These are phyloP conservation scores for Leccinum barrowsii DNA, from an alignment of 768 basidiomycete species.

Conservation along the genomic window DNA sequence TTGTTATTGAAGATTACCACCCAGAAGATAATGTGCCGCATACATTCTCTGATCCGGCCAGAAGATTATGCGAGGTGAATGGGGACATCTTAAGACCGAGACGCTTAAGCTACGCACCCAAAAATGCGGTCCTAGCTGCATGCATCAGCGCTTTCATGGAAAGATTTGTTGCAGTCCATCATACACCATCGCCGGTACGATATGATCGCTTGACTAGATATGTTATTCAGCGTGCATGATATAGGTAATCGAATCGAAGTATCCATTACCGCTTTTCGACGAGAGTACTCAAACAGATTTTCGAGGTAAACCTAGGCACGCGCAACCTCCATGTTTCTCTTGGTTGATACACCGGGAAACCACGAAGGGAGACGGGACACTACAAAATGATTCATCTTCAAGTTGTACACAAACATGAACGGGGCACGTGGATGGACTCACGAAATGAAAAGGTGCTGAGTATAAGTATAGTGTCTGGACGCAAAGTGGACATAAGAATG, in stretches of 20 bases:
- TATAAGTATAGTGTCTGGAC: neutral
- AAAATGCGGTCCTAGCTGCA: neutral
- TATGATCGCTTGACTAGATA: neutral
- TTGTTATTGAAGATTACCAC: neutral
- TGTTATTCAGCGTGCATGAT: neutral
- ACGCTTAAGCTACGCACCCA: neutral
- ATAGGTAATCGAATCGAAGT: neutral
- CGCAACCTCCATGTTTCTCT: neutral
- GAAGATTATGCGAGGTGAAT: neutral
- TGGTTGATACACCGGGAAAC: neutral
- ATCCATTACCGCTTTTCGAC: neutral
- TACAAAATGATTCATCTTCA: neutral
- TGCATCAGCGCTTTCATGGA: neutral
- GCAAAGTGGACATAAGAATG: neutral
- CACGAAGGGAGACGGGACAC: neutral
- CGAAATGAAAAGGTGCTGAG: neutral
- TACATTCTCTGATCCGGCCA: neutral
- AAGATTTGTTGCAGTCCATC: neutral
- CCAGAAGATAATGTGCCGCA: neutral
- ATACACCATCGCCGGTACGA: neutral
- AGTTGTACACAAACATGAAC: neutral
- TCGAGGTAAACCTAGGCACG: conserved; percentile 1
- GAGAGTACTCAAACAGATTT: neutral
- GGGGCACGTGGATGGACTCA: neutral
- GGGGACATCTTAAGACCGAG: neutral